phyloP scores from a whole-genome alignment of 352 stramenopile genomes.

The Phytophthora constricta region DNA sequence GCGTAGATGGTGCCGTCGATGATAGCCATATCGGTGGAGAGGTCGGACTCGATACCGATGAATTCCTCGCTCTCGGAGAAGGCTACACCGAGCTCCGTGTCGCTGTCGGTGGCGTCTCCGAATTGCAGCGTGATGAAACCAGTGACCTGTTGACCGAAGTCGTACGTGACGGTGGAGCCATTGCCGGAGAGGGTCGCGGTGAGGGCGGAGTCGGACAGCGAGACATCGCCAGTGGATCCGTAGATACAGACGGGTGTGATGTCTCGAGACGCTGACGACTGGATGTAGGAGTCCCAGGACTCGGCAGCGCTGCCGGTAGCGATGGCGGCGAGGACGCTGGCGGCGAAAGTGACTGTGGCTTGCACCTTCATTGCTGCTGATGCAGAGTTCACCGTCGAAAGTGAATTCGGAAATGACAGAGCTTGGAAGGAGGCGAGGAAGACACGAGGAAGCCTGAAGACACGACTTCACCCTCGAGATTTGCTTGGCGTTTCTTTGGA shows the following conservation, averaged over 20 bases:
- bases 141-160: constrained; percentile 44
- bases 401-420: constrained; percentile 22
- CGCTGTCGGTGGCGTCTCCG: constrained; percentile 24
- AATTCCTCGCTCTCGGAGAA: constrained; percentile 43
- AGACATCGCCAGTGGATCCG: constrained; percentile 12
- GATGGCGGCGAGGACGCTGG: constrained; percentile 11
- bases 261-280: constrained; percentile 23
- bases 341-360: constrained; percentile 14
- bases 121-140: constrained; percentile 43
- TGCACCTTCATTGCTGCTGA: constrained; percentile 22
- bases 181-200: constrained; percentile 35
- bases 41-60: constrained; percentile 43
- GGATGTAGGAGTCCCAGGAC: constrained; percentile 27
- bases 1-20: constrained; percentile 49
- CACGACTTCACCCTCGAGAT: background rate
- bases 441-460: background rate
- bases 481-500: background rate
- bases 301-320: constrained; percentile 1
- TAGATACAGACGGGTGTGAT: constrained; percentile 12
- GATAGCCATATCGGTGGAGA: constrained; percentile 43
- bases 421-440: background rate
- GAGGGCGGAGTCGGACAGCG: background rate
- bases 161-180: constrained; percentile 41
- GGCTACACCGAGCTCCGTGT: constrained; percentile 31
- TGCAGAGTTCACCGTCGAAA: background rate